Evolutionary conservation across 1,284 basidiomycete genomes (phyloP), one percentile per base, ranked within the genome.

Genomic region (Apiotrichum gamsii): DNA sequence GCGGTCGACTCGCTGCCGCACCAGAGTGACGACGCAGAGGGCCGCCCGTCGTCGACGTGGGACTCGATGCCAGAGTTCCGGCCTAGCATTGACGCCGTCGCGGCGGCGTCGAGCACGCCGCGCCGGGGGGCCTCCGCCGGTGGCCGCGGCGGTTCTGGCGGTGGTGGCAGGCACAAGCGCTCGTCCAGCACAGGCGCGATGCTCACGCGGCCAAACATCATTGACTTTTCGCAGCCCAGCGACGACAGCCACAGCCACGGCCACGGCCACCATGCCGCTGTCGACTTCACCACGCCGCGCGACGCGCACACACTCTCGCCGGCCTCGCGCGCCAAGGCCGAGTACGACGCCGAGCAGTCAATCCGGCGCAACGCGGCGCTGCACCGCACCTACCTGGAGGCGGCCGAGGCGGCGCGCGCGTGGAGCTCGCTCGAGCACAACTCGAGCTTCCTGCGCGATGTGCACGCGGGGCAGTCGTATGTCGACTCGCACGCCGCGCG

Each of bases 291-390:
- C 3, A 28, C 25, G 8, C 25, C 25, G 25, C 21, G 21, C 21
- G 21, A 21, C 23, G 14, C 14, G 13, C 14, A 24, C 36, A 15
- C 36, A 23, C 6, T 11, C 25, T 6, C 8, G 6, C 8, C 8
- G 8, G 25, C 8, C 25, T 6, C 8, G 8, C 8, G 25, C 25
- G 25, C 8, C 6, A 28, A 28, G 25, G 8, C 38, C 24, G 28
- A 44, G 20, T 16, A 37, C 32, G 23, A 36, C 37, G 30, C 33
- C 24, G 18, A 30, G 18, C 8, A 16, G 29, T 36, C 33, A 16
- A 48, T 48, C 13, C 15, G 21, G 15, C 32, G 25, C 32, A 47
- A 33, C 11, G 45, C 45, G 8, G 45, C 45, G 2, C 25, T 47
- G 1, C 39, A 39, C 2, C 39, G 38, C 10, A 11, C 24, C 6